These are phyloP conservation scores for Hypoxylon fuscum DNA, from an alignment of 495 filamentous ascomycete species.

Conservation along the genomic window DNA sequence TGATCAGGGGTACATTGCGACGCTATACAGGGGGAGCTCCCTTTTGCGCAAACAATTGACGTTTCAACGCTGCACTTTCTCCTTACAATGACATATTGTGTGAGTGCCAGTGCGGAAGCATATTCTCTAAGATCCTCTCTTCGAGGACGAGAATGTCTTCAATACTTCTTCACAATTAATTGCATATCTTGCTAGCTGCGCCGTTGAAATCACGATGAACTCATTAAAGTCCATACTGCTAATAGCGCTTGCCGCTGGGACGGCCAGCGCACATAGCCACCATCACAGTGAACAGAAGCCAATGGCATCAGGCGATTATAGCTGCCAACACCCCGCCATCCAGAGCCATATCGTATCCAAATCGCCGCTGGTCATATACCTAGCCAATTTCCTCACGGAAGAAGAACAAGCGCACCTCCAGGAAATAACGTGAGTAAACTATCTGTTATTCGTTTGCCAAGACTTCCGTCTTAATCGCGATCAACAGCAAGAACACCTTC, in stretches of 20 bases:
- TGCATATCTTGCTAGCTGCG: neutral
- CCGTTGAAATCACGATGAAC: slow-evolving; percentile 17
- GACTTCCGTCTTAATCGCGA: slow-evolving; percentile 1
- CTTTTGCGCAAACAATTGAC: slow-evolving; percentile 31
- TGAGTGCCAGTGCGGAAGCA: neutral
- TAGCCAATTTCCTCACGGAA: slow-evolving; percentile 57
- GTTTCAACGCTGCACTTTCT: slow-evolving; percentile 43
- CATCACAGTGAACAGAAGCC: slow-evolving; percentile 32
- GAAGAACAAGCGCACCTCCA: slow-evolving; percentile 53
- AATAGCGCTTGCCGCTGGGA: slow-evolving; percentile 26
- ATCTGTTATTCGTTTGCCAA: neutral
- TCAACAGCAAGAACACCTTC: slow-evolving; percentile 49
- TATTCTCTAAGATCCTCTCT: slow-evolving; percentile 1
- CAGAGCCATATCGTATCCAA: slow-evolving; percentile 61
- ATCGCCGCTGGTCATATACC: slow-evolving; percentile 65
- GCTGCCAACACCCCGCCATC: slow-evolving; percentile 55
- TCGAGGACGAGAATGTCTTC: neutral
- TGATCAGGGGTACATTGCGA: slow-evolving; percentile 14
- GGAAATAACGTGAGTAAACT: slow-evolving; percentile 49
- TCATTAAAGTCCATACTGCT: slow-evolving; percentile 35
- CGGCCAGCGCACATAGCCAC: slow-evolving; percentile 31
- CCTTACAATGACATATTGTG: slow-evolving; percentile 21
- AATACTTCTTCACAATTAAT: neutral
- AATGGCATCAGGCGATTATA: slow-evolving; percentile 37
- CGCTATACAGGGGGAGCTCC: slow-evolving; percentile 38